A percentile compares a stretch with the other conserved stretches of the same genome.
Conservation (phyloP, 2,329 filamentous ascomycete genomes). For the Tolypocladium sp. region DNA sequence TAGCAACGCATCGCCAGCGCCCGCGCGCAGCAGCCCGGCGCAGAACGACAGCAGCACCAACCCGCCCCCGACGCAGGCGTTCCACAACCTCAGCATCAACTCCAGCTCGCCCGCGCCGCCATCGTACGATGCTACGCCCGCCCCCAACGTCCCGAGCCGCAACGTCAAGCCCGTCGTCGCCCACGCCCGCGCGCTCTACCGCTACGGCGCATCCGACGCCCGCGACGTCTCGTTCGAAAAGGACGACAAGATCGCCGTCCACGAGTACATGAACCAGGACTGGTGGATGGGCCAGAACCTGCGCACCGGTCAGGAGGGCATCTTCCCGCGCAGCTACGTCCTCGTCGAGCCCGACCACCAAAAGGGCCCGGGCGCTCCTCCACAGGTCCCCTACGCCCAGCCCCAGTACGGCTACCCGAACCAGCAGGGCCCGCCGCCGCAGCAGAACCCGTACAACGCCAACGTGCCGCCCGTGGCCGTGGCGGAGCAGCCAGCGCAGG, state of each 20-base stretch:
- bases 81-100: conserved; percentile 31
- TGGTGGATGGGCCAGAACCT: conserved; percentile 92
- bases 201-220: conserved; percentile 68
- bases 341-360: conserved; percentile 55
- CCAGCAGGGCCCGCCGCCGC: conserved; percentile 31
- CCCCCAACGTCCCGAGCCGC: conserved; percentile 31
- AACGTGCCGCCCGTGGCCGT: conserved; percentile 70
- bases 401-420: conserved; percentile 30
- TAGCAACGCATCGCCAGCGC: conserved; percentile 19
- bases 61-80: conserved; percentile 24
- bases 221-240: conserved; percentile 75
- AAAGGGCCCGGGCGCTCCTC: conserved; percentile 19
- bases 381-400: conserved; percentile 18
- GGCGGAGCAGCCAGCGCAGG: conserved; percentile 38
- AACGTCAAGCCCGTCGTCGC: conserved; percentile 51
- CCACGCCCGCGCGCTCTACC: conserved; percentile 73
- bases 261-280: conserved; percentile 91
- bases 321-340: conserved; percentile 92
- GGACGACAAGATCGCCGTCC: conserved; percentile 71
- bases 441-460: conserved; percentile 55
- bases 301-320: conserved; percentile 76
- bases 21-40: conserved; percentile 21
- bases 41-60: conserved; percentile 10
- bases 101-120: conserved; percentile 33
- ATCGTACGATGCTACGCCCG: conserved; percentile 40